phyloP scores from a whole-genome alignment of 1,139 yeast genomes.

The Sugiyamaella xylanicola region DNA sequence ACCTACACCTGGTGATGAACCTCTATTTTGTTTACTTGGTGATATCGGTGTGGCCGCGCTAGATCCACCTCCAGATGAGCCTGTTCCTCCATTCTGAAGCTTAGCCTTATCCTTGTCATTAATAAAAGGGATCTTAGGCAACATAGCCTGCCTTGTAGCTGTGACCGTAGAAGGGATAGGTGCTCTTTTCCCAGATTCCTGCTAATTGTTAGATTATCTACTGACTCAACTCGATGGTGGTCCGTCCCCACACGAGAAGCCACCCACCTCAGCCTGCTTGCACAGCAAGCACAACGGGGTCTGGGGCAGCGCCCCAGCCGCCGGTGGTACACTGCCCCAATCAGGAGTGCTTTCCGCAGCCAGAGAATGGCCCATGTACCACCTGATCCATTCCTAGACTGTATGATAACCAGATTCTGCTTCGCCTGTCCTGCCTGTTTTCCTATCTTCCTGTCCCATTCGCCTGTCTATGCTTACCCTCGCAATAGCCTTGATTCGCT shows the following conservation, averaged over 20 bases:
- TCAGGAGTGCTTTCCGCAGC: background rate
- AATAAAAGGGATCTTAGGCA: conserved; percentile 87
- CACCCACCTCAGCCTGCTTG: background rate
- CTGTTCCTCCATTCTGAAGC: conserved; percentile 16
- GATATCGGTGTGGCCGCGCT: conserved; percentile 5
- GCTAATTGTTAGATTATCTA: conserved; percentile 3
- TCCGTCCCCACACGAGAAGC: background rate
- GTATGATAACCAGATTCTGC: too few relatives aligned
- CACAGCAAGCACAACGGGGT: background rate
- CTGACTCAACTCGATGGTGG: background rate
- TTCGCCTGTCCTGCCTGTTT: too few relatives aligned
- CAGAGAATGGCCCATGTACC: too few relatives aligned
- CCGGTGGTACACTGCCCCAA: background rate
- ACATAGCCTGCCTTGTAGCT: conserved; percentile 77
- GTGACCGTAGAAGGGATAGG: conserved; percentile 76
- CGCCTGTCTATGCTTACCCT: conserved; percentile 47
- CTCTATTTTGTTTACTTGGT: conserved; percentile 3
- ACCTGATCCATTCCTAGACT: too few relatives aligned
- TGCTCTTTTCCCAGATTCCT: conserved; percentile 74
- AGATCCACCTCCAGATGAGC: background rate
- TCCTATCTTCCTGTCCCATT: too few relatives aligned
- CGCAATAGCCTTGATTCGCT: conserved; percentile 79
- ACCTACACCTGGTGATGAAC: conserved; percentile 8
- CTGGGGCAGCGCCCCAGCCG: background rate
- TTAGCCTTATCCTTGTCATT: conserved; percentile 43